These are phyloP conservation scores for Gymnopilus dilepis DNA, from an alignment of 768 basidiomycete genomes.

Conservation along the genomic window DNA sequence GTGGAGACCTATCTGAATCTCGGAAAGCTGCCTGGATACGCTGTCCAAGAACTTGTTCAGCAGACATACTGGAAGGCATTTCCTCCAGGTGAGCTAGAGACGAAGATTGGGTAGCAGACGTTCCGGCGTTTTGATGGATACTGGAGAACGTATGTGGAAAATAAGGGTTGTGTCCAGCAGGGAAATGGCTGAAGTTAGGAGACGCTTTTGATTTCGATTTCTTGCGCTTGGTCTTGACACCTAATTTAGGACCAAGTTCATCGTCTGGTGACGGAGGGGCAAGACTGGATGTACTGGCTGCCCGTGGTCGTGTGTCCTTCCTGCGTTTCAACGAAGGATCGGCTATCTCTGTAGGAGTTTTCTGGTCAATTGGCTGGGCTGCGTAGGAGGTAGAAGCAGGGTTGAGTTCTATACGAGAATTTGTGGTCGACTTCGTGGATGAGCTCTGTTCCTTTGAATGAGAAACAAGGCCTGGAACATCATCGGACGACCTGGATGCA, in stretches of 20 bases:
- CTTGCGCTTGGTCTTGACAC: slow-evolving; percentile 13
- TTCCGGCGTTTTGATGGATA: not conserved
- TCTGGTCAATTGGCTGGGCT: not conserved
- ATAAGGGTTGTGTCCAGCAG: slow-evolving; percentile 31
- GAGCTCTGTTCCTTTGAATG: not conserved
- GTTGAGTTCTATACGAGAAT: not conserved
- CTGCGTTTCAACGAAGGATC: not conserved
- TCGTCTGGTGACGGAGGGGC: not conserved
- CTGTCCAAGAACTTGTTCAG: slow-evolving; percentile 21
- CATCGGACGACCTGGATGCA: slow-evolving; percentile 9
- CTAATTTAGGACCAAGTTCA: not conserved
- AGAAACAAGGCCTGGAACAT: slow-evolving; percentile 14
- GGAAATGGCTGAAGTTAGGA: slow-evolving; percentile 40
- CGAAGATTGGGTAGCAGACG: slow-evolving; percentile 11
- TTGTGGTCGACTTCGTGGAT: not conserved
- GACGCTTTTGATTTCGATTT: slow-evolving; percentile 13
- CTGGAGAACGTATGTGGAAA: slow-evolving; percentile 30
- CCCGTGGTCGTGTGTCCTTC: slow-evolving; percentile 6
- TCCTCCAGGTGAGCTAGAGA: slow-evolving; percentile 13
- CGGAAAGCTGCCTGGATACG: slow-evolving; percentile 8
- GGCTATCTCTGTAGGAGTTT: not conserved
- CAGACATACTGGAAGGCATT: slow-evolving; percentile 21
- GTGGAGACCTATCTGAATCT: slow-evolving; percentile 10
- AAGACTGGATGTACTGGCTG: slow-evolving; percentile 16
- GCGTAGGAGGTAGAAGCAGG: not conserved